Evolutionary conservation across 176 grass and related monocot species (phyloP).

Genomic region (Oryza rufipogon): DNA sequence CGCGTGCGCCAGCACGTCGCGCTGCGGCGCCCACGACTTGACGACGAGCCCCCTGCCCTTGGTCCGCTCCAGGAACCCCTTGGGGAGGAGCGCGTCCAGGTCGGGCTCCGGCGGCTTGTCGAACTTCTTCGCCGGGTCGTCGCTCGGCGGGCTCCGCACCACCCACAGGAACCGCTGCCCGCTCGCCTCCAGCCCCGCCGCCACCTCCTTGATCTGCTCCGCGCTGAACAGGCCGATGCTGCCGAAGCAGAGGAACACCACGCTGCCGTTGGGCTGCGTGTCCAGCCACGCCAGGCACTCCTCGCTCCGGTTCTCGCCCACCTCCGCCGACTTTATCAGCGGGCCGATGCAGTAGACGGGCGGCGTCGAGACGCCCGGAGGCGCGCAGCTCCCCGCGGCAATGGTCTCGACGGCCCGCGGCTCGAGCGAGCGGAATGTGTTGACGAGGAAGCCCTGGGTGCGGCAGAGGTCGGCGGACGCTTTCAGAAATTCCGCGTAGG

Average conservation of each 20-base stretch:
- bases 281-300: conserved; percentile 64
- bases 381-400: conserved; percentile 32
- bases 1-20: conserved; percentile 56
- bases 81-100: conserved; percentile 50
- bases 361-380: conserved; percentile 27
- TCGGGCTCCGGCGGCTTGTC: conserved; percentile 13
- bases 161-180: conserved; percentile 70
- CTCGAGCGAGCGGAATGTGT: conserved; percentile 66
- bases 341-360: conserved; percentile 59
- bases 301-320: conserved; percentile 10
- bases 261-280: conserved; percentile 42
- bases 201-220: conserved; percentile 56
- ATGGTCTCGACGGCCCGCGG: conserved; percentile 46
- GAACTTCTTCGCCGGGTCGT: conserved; percentile 34
- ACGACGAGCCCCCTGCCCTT: conserved; percentile 47
- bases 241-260: conserved; percentile 74
- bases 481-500: conserved; percentile 35
- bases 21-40: conserved; percentile 68
- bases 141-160: conserved; percentile 41
- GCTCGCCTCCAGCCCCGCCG: conserved; percentile 57
- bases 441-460: conserved; percentile 54
- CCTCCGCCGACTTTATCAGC: conserved; percentile 60
- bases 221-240: conserved; percentile 52
- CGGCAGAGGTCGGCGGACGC: not conserved
- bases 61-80: conserved; percentile 59